Evolutionary conservation across 306 rosid species (phyloP).

Genomic region (Luffa aegyptiaca): DNA sequence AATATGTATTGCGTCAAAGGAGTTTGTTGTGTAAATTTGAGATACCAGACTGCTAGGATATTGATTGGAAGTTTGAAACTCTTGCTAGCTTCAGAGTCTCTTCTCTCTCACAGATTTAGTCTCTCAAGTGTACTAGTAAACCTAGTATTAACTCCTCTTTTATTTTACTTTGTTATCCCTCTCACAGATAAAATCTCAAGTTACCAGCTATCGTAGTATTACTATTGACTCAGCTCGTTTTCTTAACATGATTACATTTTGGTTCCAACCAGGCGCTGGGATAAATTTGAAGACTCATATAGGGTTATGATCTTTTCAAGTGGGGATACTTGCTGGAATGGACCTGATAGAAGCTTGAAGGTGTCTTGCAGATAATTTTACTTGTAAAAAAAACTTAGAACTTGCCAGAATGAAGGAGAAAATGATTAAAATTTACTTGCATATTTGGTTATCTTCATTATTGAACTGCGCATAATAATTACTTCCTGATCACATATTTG

Average conservation of each 20-base stretch:
- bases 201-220: background rate
- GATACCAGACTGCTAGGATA: background rate
- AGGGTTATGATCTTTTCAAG: slow-evolving; percentile 66
- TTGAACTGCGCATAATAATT: background rate
- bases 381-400: background rate
- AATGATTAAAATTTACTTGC: background rate
- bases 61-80: background rate
- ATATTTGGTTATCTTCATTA: background rate
- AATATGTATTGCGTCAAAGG: background rate
- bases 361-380: slow-evolving; percentile 23
- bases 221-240: background rate
- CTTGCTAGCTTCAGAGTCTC: background rate
- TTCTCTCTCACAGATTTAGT: background rate
- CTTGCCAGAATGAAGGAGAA: background rate
- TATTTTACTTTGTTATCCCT: background rate
- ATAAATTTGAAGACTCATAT: slow-evolving; percentile 84
- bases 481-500: background rate
- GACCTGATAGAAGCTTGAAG: slow-evolving; percentile 98
- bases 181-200: background rate
- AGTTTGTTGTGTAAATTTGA: background rate
- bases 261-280: slow-evolving; percentile 61
- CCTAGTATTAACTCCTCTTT: background rate
- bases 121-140: background rate
- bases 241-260: background rate
- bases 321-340: slow-evolving; percentile 98